Evolutionary conservation across 345 rosid genomes (phyloP).

Genomic region (Pistacia atlantica): DNA sequence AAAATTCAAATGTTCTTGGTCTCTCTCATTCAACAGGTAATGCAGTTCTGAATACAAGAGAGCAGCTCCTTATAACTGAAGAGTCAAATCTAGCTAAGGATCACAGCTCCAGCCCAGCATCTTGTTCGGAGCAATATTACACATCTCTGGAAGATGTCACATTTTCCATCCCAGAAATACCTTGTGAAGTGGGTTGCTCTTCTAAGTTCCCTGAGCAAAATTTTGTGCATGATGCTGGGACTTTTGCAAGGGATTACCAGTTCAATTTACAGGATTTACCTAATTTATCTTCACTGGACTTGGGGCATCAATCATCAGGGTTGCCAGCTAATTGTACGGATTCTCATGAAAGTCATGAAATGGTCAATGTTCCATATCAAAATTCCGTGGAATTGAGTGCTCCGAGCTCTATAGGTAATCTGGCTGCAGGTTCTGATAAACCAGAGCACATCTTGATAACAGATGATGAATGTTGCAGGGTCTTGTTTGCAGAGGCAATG

Average conservation of each 20-base stretch:
- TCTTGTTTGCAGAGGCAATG: constrained; percentile 65
- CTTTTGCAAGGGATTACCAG: constrained; percentile 49
- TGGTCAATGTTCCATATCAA: constrained; percentile 45
- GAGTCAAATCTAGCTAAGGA: constrained; percentile 49
- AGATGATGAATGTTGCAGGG: constrained; percentile 88
- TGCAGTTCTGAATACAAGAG: constrained; percentile 39
- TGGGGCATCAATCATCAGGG: constrained; percentile 48
- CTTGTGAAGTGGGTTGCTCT: constrained; percentile 58
- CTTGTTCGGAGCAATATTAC: constrained; percentile 61
- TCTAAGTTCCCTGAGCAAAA: constrained; percentile 46
- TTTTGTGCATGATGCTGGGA: constrained; percentile 40
- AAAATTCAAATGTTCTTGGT: constrained; percentile 56
- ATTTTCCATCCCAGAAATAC: constrained; percentile 55
- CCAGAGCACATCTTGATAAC: constrained; percentile 62
- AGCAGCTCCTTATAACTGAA: constrained; percentile 51
- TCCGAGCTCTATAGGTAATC: constrained; percentile 48
- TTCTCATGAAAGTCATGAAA: constrained; percentile 46
- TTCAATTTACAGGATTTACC: constrained; percentile 47
- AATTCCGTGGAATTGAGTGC: constrained; percentile 40
- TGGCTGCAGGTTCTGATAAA: constrained; percentile 36
- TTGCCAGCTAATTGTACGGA: constrained; percentile 43
- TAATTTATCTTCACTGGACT: constrained; percentile 49
- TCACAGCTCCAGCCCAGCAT: constrained; percentile 55
- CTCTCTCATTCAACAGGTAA: constrained; percentile 68
- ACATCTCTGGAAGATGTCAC: constrained; percentile 52